Evolutionary conservation across 306 rosid genomes (phyloP).

Genomic region (Medicago arabica): DNA sequence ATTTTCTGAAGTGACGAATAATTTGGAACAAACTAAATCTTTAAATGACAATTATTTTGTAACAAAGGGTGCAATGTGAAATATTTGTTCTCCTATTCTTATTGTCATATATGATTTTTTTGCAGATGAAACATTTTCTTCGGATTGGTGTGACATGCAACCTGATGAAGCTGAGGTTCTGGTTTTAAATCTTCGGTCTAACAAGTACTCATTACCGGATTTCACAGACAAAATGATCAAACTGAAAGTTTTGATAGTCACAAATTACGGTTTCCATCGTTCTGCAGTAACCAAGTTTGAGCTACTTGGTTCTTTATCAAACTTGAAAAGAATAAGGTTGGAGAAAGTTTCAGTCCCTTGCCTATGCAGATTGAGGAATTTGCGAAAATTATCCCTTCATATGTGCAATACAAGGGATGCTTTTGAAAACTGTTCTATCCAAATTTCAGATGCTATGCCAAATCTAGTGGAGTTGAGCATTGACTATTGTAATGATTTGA

Average conservation of each 20-base stretch:
- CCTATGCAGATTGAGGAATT: conserved; percentile 37
- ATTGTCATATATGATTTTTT: conserved; percentile 27
- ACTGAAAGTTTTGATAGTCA: conserved; percentile 59
- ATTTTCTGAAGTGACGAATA: background rate
- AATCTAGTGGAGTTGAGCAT: conserved; percentile 50
- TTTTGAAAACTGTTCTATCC: conserved; percentile 24
- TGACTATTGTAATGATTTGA: conserved; percentile 54
- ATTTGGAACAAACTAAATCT: background rate
- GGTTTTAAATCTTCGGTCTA: conserved; percentile 52
- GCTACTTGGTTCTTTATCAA: conserved; percentile 41
- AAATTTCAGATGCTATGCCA: conserved; percentile 47
- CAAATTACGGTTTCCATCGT: conserved; percentile 55
- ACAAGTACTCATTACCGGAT: conserved; percentile 52
- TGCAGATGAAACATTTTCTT: conserved; percentile 58
- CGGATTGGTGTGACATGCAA: conserved; percentile 56
- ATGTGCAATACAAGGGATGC: conserved; percentile 50
- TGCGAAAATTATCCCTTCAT: conserved; percentile 49
- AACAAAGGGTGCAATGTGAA: background rate
- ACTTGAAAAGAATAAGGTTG: conserved; percentile 60
- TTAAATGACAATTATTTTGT: background rate
- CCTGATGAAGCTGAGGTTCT: conserved; percentile 63
- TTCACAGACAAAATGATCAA: conserved; percentile 53
- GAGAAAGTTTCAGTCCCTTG: conserved; percentile 54
- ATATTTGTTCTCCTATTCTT: background rate
- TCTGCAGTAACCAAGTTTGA: conserved; percentile 49